Conservation (phyloP, 2,329 filamentous ascomycete genomes). For the Colletotrichum magnum region DNA sequence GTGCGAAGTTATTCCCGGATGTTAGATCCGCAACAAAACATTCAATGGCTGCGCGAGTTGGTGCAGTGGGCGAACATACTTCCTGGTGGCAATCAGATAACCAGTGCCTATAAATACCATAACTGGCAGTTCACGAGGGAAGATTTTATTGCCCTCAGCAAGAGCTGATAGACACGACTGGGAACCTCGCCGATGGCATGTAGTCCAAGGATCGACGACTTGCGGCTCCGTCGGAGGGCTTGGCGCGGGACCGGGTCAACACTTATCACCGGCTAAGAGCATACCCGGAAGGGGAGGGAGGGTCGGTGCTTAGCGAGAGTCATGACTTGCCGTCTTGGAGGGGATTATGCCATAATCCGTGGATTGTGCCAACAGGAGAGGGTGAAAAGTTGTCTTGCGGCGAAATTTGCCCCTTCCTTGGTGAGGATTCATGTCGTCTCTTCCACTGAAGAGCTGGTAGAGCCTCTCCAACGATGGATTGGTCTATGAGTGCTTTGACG, state of each 20-base stretch:
- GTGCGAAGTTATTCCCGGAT: neutral
- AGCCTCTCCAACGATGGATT: too few species aligned
- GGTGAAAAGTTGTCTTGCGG: neutral
- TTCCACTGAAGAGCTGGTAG: too few species aligned
- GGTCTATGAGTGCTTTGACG: too few species aligned
- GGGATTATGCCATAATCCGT: neutral
- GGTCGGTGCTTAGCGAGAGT: neutral
- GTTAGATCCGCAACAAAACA: neutral
- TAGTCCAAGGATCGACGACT: constrained; percentile 1
- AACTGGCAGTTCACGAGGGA: neutral
- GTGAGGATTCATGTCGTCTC: neutral
- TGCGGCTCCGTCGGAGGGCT: constrained; percentile 11
- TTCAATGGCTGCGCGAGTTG: too few species aligned
- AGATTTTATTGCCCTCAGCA: constrained; percentile 11
- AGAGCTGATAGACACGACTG: too few species aligned
- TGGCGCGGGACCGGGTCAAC: constrained; percentile 10
- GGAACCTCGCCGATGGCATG: neutral
- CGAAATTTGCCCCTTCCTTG: neutral
- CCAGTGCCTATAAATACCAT: neutral
- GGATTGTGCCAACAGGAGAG: neutral
- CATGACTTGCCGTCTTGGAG: neutral
- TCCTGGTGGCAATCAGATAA: constrained; percentile 1
- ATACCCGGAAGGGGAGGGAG: neutral
- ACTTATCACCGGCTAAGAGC: constrained; percentile 5
- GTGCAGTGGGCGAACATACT: constrained; percentile 8